These are phyloP conservation scores for Cladochytrium replicatum DNA, from an alignment of 192 early-diverging fungal genomes.

Conservation along the genomic window DNA sequence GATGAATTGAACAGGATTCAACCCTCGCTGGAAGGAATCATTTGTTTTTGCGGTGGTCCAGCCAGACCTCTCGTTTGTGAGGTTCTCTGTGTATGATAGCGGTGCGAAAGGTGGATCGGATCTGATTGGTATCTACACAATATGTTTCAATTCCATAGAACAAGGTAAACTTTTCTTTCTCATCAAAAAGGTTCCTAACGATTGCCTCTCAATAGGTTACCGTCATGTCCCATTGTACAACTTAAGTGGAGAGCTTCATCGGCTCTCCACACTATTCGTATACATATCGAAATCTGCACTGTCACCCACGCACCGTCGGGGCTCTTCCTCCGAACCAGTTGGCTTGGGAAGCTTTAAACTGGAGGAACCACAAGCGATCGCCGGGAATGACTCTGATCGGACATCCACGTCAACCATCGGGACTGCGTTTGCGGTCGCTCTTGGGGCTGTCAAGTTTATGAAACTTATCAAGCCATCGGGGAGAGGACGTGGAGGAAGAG, in stretches of 20 bases:
- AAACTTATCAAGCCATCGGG: too few relatives aligned
- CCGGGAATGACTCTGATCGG: too few relatives aligned
- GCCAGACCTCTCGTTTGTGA: slow-evolving; percentile 34
- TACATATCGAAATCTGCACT: slow-evolving; percentile 1
- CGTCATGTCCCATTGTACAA: slow-evolving; percentile 58
- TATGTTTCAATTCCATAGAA: slow-evolving; percentile 25
- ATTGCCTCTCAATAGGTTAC: too few relatives aligned
- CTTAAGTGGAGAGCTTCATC: slow-evolving; percentile 47
- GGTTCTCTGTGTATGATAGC: slow-evolving; percentile 30
- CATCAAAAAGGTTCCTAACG: too few relatives aligned
- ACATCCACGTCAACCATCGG: too few relatives aligned
- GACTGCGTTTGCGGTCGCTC: too few relatives aligned
- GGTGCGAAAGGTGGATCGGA: slow-evolving; percentile 22
- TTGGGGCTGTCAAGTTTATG: too few relatives aligned
- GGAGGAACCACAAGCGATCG: too few relatives aligned
- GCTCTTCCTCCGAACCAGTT: too few relatives aligned
- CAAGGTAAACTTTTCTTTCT: slow-evolving; percentile 18
- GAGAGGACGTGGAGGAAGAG: too few relatives aligned
- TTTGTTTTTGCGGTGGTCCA: slow-evolving; percentile 29
- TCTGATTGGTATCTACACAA: slow-evolving; percentile 29
- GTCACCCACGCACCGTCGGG: neutral
- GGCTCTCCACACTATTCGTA: slow-evolving; percentile 54
- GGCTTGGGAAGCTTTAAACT: too few relatives aligned
- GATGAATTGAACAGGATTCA: slow-evolving; percentile 23
- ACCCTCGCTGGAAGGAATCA: slow-evolving; percentile 39